phyloP scores from a whole-genome alignment of 106 monocot genomes.

The Vanilla planifolia region DNA sequence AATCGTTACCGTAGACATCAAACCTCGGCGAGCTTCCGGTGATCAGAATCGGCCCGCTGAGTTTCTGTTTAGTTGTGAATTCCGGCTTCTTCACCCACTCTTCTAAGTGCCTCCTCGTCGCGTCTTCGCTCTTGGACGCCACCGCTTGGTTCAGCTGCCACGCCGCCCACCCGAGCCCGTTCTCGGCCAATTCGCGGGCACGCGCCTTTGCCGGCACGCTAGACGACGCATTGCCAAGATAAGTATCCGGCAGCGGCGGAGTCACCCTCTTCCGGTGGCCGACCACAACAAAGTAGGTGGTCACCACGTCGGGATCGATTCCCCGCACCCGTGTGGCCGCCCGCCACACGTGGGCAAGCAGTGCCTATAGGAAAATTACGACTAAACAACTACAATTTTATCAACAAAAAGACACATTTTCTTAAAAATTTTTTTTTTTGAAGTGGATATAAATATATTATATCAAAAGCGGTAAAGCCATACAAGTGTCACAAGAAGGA shows the following conservation, averaged over 20 bases:
- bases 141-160: constrained; percentile 25
- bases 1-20: constrained; percentile 46
- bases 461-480: too few species aligned
- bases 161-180: constrained; percentile 24
- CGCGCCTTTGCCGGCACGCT: not conserved
- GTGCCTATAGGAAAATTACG: constrained; percentile 31
- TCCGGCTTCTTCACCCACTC: constrained; percentile 14
- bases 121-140: not conserved
- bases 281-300: not conserved
- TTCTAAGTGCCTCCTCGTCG: not conserved
- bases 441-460: too few species aligned
- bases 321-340: constrained; percentile 20
- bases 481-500: too few species aligned
- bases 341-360: constrained; percentile 33
- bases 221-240: constrained; percentile 25
- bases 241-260: constrained; percentile 10
- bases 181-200: constrained; percentile 14
- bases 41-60: not conserved
- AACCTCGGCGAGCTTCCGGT: constrained; percentile 46
- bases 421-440: too few species aligned
- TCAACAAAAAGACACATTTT: too few species aligned
- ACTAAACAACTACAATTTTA: too few species aligned
- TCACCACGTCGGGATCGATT: constrained; percentile 11
- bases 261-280: constrained; percentile 14
- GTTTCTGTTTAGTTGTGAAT: not conserved